Base-by-base conservation (phyloP, 345 rosid genomes). In the Populus nigra region DNA sequence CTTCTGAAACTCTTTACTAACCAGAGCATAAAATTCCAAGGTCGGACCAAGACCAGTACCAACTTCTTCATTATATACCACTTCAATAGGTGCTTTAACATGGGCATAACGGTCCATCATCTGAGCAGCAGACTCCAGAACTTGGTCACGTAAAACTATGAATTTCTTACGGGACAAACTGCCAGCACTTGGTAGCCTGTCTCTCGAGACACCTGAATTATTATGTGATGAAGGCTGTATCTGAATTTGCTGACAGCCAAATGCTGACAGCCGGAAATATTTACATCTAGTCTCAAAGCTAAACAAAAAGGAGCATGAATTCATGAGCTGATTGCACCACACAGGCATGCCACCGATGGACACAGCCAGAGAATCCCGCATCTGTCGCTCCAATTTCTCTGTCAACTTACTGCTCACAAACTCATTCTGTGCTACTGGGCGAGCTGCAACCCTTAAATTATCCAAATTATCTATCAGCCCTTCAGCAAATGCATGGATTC, bases 1-100 rank as follows among this genome's bases (percentile, higher is more conserved):
- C 76, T 88, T 90, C 82, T 93, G 99, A 88, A 93, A 90, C 85
- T 90, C 99, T 47, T 84, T 91, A 84, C 98, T 88, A 69, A 95
- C 94, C 72, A 93, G 85, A 53, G 99, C 93, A 78, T 88, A 95
- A 76, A 93, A 95, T 86, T 95, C 99, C 85, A 95, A 79, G 15
- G 98, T 95, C 47, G 99, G 99, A 83, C 99, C 99, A 79, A 95
- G 98, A 78, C 99, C 99, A 22, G 97, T 92, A 65, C 99, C 99
- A 8, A 95, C 97, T 90, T 95, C 99, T 84, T 91, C 99, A 82
- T 80, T 81, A 78, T 93, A 95, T 76, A 89, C 92, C 71, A 95
- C 96, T 81, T 95, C 99, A 76, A 95, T 76, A 27, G 91, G 90
- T 50, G 84, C 90, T 75, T 89, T 93, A 71, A 84, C 87, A 63